Evolutionary conservation across 2,329 filamentous ascomycete genomes (phyloP).

Genomic region (Penicillium expansum): DNA sequence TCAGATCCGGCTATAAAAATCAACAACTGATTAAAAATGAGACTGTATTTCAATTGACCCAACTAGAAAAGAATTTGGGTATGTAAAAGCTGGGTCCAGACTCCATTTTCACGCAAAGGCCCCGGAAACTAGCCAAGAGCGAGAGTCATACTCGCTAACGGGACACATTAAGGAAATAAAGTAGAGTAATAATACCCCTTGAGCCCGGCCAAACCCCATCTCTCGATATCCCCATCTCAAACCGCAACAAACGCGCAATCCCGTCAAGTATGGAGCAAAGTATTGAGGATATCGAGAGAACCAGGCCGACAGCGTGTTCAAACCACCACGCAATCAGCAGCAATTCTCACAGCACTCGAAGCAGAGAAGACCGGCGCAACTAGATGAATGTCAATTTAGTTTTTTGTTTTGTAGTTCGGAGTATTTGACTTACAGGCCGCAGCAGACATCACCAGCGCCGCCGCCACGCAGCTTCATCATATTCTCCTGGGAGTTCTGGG

Average conservation of each 20-base stretch:
- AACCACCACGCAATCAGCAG: constrained; percentile 23
- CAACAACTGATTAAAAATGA: background rate
- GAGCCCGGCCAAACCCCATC: too few relatives aligned
- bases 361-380: constrained; percentile 32
- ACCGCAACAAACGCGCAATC: background rate
- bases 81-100: background rate
- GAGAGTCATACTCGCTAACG: background rate
- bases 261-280: background rate
- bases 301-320: background rate
- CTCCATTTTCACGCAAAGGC: background rate
- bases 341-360: constrained; percentile 34
- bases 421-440: constrained; percentile 28
- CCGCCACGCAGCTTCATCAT: constrained; percentile 33
- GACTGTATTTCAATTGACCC: background rate
- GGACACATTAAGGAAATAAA: background rate
- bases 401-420: background rate
- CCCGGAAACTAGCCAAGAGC: background rate
- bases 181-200: background rate
- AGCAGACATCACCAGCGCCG: constrained; percentile 31
- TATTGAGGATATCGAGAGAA: background rate
- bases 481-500: constrained; percentile 20
- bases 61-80: background rate
- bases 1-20: background rate
- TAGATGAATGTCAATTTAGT: constrained; percentile 10
- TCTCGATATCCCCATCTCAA: background rate